A percentile compares a stretch with the other conserved stretches of the same genome.
These are phyloP conservation scores for Wickerhamomyces alni DNA, from an alignment of 805 yeast species.

Conservation along the genomic window DNA sequence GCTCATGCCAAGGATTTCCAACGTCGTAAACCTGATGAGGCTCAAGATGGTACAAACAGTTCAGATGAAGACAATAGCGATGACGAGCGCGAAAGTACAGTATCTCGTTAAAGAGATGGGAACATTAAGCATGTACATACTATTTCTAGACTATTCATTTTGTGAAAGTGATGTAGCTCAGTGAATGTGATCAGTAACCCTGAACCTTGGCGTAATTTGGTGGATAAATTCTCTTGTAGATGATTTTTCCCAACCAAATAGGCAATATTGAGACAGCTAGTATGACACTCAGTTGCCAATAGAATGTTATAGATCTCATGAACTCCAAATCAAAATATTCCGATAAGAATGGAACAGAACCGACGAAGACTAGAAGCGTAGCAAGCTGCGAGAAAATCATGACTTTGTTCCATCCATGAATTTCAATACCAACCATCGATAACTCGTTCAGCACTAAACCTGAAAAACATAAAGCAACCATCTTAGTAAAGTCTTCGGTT, in stretches of 20 bases:
- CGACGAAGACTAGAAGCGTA: conserved; percentile 61
- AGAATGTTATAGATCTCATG: conserved; percentile 49
- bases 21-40: conserved; percentile 19
- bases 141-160: too few relatives aligned
- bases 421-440: conserved; percentile 88
- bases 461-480: conserved; percentile 87
- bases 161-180: conserved; percentile 1
- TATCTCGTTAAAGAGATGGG: not conserved
- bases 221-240: conserved; percentile 75
- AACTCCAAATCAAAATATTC: conserved; percentile 82
- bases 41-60: conserved; percentile 11
- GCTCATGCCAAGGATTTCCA: conserved; percentile 89
- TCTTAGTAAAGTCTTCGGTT: conserved; percentile 45
- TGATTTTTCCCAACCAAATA: conserved; percentile 77
- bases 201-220: conserved; percentile 98
- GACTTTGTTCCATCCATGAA: conserved; percentile 81
- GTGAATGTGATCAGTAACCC: conserved; percentile 40
- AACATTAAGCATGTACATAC: too few relatives aligned
- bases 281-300: conserved; percentile 64
- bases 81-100: conserved; percentile 22
- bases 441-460: conserved; percentile 79
- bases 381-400: conserved; percentile 71
- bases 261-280: conserved; percentile 73
- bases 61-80: conserved; percentile 28
- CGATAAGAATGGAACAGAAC: conserved; percentile 73